Conservation (phyloP, 495 filamentous ascomycete genomes). For the Halenospora varia region DNA sequence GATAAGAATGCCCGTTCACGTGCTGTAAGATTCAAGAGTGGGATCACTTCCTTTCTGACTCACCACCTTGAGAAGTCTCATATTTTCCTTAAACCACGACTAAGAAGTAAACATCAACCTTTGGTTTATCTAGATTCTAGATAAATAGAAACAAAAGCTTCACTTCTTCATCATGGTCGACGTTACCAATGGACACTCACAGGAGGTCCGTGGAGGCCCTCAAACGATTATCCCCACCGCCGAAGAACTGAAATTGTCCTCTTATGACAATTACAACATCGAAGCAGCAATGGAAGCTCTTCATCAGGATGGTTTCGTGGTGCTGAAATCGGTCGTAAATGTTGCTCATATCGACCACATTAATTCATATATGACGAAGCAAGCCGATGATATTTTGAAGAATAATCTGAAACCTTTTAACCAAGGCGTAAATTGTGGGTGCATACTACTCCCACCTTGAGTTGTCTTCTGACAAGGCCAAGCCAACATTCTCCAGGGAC, state of each 20-base stretch:
- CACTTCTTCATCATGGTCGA: not conserved
- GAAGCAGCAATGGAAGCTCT: constrained; percentile 23
- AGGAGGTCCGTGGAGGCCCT: not conserved
- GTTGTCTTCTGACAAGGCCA: not conserved
- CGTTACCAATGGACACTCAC: not conserved
- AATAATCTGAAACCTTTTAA: constrained; percentile 27
- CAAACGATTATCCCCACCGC: constrained; percentile 16
- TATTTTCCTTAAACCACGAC: too few relatives aligned
- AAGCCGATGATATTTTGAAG: constrained; percentile 21
- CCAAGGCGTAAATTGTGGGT: constrained; percentile 27
- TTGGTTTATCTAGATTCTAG: too few relatives aligned
- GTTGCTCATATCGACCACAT: constrained; percentile 22
- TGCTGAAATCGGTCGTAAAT: constrained; percentile 27
- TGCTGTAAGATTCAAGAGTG: too few relatives aligned
- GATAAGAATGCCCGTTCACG: too few relatives aligned
- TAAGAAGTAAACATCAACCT: too few relatives aligned
- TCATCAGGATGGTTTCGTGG: constrained; percentile 28
- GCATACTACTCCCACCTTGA: not conserved
- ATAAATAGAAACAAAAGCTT: too few relatives aligned
- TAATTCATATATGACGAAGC: constrained; percentile 23
- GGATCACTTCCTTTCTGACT: too few relatives aligned
- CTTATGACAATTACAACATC: constrained; percentile 21
- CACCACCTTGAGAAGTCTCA: too few relatives aligned
- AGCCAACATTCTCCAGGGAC: constrained; percentile 30
- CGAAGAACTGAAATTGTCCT: constrained; percentile 15